Evolutionary conservation across 2,329 filamentous ascomycete species (phyloP), one percentile per base, ranked within the genome.

Genomic region (Zopfia rhizophila): DNA sequence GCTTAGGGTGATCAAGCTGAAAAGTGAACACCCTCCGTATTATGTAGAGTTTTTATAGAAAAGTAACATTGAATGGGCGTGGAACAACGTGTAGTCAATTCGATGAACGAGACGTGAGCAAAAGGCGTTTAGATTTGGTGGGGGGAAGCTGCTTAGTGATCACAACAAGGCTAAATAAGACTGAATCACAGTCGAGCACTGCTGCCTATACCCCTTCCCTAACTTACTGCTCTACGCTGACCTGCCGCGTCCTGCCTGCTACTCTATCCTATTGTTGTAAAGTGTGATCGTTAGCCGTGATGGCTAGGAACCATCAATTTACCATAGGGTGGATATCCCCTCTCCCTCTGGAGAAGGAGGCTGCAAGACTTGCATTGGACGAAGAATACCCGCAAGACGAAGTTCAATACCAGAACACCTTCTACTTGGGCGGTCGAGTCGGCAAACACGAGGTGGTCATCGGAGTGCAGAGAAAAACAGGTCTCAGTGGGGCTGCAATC

Each of bases 391-490:
- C 29, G 6, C 28, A 49, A 29, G 48, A 38, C 5, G 35, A 51
- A 11, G 38, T 55, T 5, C 40, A 32, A 12, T 12, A 43, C 7
- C 6, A 52, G 4, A 25, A 16, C 13, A 13, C 16, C 1, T 40
- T 36, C 38, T 56, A 53, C 23, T 22, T 42, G 4, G 51, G 46
- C 7, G 47, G 53, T 16, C 24, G 27, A n/a, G 52, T 54, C 10
- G 39, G 53, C 10, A 12, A 43, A 11, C 51, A 56, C 24, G 35
- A 56, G 5, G 37, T 55, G 16, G 45, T 56, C 10, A 46, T 56
- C 35, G 47, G 39, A 1, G 40, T 46, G 13, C 40, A 48, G 14
- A 10, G 18, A 23, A 33, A 32, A 19, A 55, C 45, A 11, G 52
- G 48, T 7, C 27, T 35, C 2, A 29, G 2, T 19, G 2, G 3